These are phyloP conservation scores for Huiozyma sinensis DNA, from an alignment of 805 yeast genomes.

Conservation along the genomic window DNA sequence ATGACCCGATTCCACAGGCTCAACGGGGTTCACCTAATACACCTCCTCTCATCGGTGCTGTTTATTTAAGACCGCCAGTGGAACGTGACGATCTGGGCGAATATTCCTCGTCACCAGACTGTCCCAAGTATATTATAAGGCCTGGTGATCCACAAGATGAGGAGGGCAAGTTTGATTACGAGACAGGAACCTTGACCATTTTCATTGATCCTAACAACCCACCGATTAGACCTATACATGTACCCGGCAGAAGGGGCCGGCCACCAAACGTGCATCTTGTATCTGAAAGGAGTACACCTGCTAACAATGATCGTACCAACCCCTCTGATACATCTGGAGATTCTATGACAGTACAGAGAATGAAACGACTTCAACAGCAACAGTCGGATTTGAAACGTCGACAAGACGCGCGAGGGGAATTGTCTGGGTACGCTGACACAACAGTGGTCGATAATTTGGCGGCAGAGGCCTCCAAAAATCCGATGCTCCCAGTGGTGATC, in stretches of 20 bases:
- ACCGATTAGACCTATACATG: neutral
- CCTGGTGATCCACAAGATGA: conserved; percentile 33
- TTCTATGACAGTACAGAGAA: conserved; percentile 14
- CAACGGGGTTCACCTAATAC: conserved; percentile 72
- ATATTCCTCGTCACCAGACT: conserved; percentile 41
- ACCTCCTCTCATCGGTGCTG: conserved; percentile 89
- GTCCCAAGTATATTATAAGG: conserved; percentile 34
- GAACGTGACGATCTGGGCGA: conserved; percentile 79
- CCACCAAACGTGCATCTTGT: neutral
- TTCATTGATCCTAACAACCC: conserved; percentile 1
- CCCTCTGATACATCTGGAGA: neutral
- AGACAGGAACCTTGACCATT: conserved; percentile 22
- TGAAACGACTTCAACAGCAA: conserved; percentile 13
- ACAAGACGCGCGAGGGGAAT: conserved; percentile 11
- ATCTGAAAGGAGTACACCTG: conserved; percentile 7
- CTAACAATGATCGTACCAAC: neutral
- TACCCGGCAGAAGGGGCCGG: no score
- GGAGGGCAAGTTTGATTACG: conserved; percentile 24
- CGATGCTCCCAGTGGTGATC: conserved; percentile 15
- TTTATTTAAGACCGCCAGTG: conserved; percentile 65
- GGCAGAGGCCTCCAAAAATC: conserved; percentile 19
- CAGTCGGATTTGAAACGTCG: conserved; percentile 17
- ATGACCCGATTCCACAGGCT: conserved; percentile 75
- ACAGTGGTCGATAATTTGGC: conserved; percentile 18
- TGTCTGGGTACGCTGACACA: conserved; percentile 17